Evolutionary conservation across 805 yeast species (phyloP).

Genomic region (Kregervanrija delftensis): DNA sequence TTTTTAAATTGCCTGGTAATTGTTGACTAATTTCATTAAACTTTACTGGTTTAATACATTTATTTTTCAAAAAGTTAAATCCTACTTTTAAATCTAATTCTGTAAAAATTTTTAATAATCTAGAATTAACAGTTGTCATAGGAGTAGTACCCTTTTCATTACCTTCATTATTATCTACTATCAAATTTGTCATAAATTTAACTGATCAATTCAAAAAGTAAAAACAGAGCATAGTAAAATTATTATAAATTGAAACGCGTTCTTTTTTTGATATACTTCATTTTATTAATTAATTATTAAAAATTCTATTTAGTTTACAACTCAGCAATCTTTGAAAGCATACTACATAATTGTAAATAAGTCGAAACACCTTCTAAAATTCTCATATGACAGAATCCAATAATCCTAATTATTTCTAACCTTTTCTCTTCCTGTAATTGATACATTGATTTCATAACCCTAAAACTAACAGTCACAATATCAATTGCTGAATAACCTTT

Average conservation of each 20-base stretch:
- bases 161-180: no score
- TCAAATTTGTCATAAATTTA: no score
- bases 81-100: constrained; percentile 1
- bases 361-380: constrained; percentile 90
- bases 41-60: background rate
- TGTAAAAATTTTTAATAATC: background rate
- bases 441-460: constrained; percentile 72
- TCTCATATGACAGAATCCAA: constrained; percentile 89
- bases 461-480: constrained; percentile 83
- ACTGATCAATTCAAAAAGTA: no score
- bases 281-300: background rate
- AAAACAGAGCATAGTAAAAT: no score
- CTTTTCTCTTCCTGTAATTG: constrained; percentile 62
- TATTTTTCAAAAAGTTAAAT: background rate
- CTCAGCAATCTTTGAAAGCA: constrained; percentile 52
- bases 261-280: background rate
- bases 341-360: constrained; percentile 77
- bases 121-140: no score
- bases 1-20: background rate
- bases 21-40: background rate
- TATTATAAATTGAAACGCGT: no score
- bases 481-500: constrained; percentile 93
- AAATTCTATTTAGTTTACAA: constrained; percentile 13
- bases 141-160: no score
- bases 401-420: constrained; percentile 73